These are phyloP conservation scores for Alternaria postmessia DNA, from an alignment of 2,329 filamentous ascomycete species.

Conservation along the genomic window DNA sequence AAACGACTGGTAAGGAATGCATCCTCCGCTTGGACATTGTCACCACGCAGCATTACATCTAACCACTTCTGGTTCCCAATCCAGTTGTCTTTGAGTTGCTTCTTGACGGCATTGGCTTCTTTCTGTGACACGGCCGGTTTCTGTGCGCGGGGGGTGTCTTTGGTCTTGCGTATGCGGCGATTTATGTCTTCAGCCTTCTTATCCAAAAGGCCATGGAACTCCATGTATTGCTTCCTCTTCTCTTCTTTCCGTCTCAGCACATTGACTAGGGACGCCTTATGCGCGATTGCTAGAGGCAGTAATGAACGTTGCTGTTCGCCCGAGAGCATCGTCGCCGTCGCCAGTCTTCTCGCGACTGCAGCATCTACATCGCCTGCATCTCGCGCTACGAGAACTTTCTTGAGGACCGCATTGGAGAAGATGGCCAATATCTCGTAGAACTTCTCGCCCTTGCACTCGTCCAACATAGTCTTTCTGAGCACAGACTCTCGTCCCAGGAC, in stretches of 20 bases:
- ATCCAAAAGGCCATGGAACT: conserved; percentile 71
- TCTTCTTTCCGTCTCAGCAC: conserved; percentile 68
- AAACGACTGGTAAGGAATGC: conserved; percentile 73
- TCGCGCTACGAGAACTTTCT: conserved; percentile 66
- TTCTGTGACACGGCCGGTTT: conserved; percentile 43
- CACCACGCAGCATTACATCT: conserved; percentile 73
- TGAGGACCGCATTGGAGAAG: conserved; percentile 85
- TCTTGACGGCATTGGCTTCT: conserved; percentile 58
- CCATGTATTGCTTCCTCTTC: conserved; percentile 65
- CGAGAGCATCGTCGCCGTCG: conserved; percentile 51
- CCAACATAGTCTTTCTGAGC: conserved; percentile 91
- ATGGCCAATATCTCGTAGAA: conserved; percentile 84
- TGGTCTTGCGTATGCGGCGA: conserved; percentile 58
- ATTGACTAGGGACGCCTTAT: conserved; percentile 71
- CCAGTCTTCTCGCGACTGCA: conserved; percentile 61
- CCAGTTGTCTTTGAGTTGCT: conserved; percentile 76
- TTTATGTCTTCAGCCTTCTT: conserved; percentile 68
- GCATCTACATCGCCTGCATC: conserved; percentile 50
- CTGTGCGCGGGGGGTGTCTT: conserved; percentile 34
- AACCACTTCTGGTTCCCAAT: conserved; percentile 78
- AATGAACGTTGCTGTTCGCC: conserved; percentile 55
- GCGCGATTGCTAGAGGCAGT: conserved; percentile 73
- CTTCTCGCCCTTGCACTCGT: conserved; percentile 92
- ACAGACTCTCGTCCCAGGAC: conserved; percentile 80
- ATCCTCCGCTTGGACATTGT: conserved; percentile 64